phyloP scores from a whole-genome alignment of 169 alveolate genomes.

The Eimeria maxima region DNA sequence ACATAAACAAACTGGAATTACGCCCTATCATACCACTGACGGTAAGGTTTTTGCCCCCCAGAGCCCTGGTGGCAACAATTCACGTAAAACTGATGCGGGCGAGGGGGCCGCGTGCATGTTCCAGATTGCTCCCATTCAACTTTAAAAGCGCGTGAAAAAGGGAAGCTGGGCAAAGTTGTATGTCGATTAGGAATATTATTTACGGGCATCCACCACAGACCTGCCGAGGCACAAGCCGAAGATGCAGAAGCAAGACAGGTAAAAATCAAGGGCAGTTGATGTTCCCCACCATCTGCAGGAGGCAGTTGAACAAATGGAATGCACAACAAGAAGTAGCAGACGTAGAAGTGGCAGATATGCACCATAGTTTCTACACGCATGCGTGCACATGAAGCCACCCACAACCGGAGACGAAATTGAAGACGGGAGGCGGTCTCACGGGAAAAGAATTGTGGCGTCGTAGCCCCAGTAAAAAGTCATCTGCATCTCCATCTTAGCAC shows the following conservation, averaged over 20 bases:
- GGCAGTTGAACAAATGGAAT: background rate
- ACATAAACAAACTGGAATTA: background rate
- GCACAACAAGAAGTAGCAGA: background rate
- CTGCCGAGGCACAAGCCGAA: constrained; percentile 67
- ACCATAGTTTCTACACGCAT: background rate
- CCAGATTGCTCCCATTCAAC: background rate
- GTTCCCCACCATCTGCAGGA: constrained; percentile 60
- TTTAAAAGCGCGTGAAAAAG: background rate
- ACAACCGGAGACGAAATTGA: background rate
- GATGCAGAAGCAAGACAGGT: constrained; percentile 51
- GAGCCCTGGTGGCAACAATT: background rate
- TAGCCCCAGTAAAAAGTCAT: constrained; percentile 84
- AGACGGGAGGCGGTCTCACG: constrained; percentile 31
- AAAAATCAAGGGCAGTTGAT: constrained; percentile 41
- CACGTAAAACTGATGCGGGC: background rate
- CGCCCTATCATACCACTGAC: background rate
- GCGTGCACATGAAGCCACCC: background rate
- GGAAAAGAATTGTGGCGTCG: constrained; percentile 74
- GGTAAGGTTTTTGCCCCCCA: background rate
- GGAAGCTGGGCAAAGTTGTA: no score
- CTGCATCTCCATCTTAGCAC: constrained; percentile 67
- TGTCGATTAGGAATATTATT: background rate
- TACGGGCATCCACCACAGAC: background rate
- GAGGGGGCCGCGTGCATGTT: background rate
- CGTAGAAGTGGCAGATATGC: background rate